Base-by-base conservation (phyloP, 2,329 filamentous ascomycete species). In the Ophiosphaerella herpotricha region DNA sequence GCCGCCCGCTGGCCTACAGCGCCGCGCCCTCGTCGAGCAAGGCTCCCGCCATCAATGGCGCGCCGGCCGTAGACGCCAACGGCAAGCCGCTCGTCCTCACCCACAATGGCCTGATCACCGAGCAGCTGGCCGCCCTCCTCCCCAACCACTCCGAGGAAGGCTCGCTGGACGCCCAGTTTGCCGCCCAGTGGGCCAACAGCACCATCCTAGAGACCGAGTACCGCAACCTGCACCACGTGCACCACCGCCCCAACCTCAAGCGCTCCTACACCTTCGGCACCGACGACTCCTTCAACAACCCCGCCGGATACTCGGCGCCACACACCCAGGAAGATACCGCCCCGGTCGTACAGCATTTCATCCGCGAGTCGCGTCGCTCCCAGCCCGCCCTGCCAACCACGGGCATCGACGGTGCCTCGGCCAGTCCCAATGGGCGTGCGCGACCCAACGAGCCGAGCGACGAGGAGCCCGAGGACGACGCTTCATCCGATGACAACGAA, bases 181-280 rank as follows among this genome's bases (percentile, higher is more conserved):
- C 67, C 1, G 52, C 67, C 1, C 61, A 66, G n/a, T 70, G 66
- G 59, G 53, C 57, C 29, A 36, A 52, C 12, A 59, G 47, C 48
- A 59, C 64, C 31, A 52, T 50, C 5, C 36, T 55, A 8, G 60
- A 63, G 23, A 54, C 57, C 26, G 7, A 29, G 32, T 57, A 61
- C 21, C 50, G 62, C 4, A 45, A 59, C 7, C 57, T 63, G 21
- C 60, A 63, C 3, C 46, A 59, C 7, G 57, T 64, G 21, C 60
- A 61, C 52, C 49, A 29, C 58, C 58, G 33, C 51, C 45, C 60
- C 0, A 52, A 36, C 11, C 39, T 71, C n/a, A 70, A 68, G 50
- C 52, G 66, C 34, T 56, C 66, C 7, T 72, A 71, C 32, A 68
- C 66, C 0, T 73, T 71, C 43, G 70, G 70, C 21, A 72, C 69